These are phyloP conservation scores for Aspergillus persii DNA, from an alignment of 2,329 filamentous ascomycete species.

Conservation along the genomic window DNA sequence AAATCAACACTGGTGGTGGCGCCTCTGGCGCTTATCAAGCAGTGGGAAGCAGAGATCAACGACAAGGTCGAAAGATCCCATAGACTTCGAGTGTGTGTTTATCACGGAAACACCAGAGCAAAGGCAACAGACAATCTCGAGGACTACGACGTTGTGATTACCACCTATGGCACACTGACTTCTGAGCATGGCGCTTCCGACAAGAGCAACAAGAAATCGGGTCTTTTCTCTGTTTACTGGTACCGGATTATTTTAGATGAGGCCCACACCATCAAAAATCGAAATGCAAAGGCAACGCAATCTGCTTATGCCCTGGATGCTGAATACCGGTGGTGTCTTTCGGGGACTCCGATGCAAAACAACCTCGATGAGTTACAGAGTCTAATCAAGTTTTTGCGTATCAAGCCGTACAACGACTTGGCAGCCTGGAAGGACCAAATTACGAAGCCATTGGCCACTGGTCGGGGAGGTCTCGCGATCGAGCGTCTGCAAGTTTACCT, in stretches of 20 bases:
- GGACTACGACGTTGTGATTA: slow-evolving; percentile 91
- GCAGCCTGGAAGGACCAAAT: slow-evolving; percentile 89
- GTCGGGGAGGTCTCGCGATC: slow-evolving; percentile 85
- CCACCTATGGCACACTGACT: slow-evolving; percentile 92
- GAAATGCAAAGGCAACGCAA: slow-evolving; percentile 91
- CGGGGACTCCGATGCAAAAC: slow-evolving; percentile 97
- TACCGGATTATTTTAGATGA: slow-evolving; percentile 94
- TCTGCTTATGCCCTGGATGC: slow-evolving; percentile 81
- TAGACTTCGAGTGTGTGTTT: slow-evolving; percentile 76
- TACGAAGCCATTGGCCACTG: slow-evolving; percentile 82
- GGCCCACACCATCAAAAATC: slow-evolving; percentile 97
- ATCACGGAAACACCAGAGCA: slow-evolving; percentile 83
- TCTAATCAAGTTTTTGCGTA: slow-evolving; percentile 85
- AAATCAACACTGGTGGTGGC: slow-evolving; percentile 89
- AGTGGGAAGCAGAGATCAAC: slow-evolving; percentile 93
- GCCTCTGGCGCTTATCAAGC: slow-evolving; percentile 87
- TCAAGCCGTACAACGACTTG: slow-evolving; percentile 85
- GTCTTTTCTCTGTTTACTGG: slow-evolving; percentile 91
- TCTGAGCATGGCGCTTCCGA: slow-evolving; percentile 78
- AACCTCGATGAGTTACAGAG: slow-evolving; percentile 96
- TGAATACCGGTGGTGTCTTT: slow-evolving; percentile 93
- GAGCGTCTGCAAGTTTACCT: slow-evolving; percentile 79
- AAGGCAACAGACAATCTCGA: slow-evolving; percentile 75
- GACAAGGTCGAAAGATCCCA: slow-evolving; percentile 72
- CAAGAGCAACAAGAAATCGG: slow-evolving; percentile 64